Evolutionary conservation across 495 filamentous ascomycete genomes (phyloP), one percentile per base, ranked within the genome.

Genomic region (Aspergillus cavernicola): DNA sequence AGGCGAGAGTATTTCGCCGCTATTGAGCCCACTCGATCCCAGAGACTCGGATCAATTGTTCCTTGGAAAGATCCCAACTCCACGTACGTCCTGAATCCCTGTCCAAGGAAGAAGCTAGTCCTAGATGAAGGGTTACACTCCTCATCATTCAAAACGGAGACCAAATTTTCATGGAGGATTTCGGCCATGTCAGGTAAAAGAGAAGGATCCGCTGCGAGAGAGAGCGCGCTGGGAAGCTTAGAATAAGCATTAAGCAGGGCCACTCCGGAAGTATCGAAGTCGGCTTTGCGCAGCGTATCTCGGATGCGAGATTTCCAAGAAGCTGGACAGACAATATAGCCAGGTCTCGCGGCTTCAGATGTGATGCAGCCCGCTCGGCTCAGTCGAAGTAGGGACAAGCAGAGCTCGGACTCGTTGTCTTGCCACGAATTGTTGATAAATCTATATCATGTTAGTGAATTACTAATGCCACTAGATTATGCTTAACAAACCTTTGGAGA

Each of bases 351-450:
- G 24, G 56, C 45, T 32, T 72, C 70, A 1, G 71, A 65, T 4
- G 72, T 70, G 16, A 77, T 64, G 29, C 72, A 77, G 5, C 77
- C 79, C 5, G 78, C 65, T 45, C 80, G 73, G 13, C 81, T 77
- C 57, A 96, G 77, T 16, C 81, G 82, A 3, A 89, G 85, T 16
- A 96, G 56, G 13, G 88, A 67, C 15, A 87, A 74, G 54, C 82
- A 88, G 24, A 92, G 73, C 58, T 85, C 78, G 53, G 82, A 75
- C 56, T 88, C 84, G 32, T 85, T 80, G 9, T 77, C 67, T 28
- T 74, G 73, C 90, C 90, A 95, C 49, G 87, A 83, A 6, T 78
- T 75, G 50, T 82, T 70, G 53, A 95, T 75, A 57, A 90, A 96
- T 69, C 85, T 68, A 46, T 81, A 33, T 4, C 53, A 18, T 6